A percentile compares a stretch with the other conserved stretches of the same genome.
Conservation (phyloP, 192 early-diverging fungal genomes). For the Mortierella antarctica region DNA sequence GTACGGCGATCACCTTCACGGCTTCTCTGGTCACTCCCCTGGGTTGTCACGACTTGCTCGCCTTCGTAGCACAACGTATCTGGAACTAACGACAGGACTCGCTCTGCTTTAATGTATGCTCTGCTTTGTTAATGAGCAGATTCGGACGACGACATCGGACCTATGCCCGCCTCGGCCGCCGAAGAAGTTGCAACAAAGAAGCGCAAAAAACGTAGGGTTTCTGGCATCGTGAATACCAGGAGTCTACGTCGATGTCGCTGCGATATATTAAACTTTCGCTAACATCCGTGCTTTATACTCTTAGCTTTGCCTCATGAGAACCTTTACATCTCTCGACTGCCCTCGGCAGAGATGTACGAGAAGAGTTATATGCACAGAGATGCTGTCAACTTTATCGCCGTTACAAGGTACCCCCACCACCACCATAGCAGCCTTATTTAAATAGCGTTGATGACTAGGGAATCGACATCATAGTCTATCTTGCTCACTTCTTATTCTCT, state of each 20-base stretch:
- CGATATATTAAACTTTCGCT: neutral
- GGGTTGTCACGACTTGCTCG: no score
- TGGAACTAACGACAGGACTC: neutral
- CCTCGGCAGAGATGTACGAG: conserved; percentile 93
- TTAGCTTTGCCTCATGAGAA: conserved; percentile 74
- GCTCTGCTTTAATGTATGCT: neutral
- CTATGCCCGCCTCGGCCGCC: conserved; percentile 38
- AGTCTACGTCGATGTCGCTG: neutral
- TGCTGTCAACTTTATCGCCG: conserved; percentile 79
- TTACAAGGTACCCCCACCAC: conserved; percentile 65
- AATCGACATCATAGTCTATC: neutral
- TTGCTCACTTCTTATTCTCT: neutral
- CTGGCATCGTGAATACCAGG: neutral
- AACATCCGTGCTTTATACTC: neutral
- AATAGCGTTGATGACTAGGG: neutral
- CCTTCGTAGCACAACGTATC: no score
- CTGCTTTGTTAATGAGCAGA: conserved; percentile 4
- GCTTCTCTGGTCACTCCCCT: no score
- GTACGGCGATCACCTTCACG: no score
- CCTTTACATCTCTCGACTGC: conserved; percentile 83
- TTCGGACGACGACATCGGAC: conserved; percentile 48
- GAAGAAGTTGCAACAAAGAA: conserved; percentile 23
- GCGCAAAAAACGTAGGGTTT: conserved; percentile 30
- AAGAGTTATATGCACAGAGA: conserved; percentile 97
- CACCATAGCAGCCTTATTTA: neutral